Conservation (phyloP, 106 monocot species). For the Dendrobium officinale region DNA sequence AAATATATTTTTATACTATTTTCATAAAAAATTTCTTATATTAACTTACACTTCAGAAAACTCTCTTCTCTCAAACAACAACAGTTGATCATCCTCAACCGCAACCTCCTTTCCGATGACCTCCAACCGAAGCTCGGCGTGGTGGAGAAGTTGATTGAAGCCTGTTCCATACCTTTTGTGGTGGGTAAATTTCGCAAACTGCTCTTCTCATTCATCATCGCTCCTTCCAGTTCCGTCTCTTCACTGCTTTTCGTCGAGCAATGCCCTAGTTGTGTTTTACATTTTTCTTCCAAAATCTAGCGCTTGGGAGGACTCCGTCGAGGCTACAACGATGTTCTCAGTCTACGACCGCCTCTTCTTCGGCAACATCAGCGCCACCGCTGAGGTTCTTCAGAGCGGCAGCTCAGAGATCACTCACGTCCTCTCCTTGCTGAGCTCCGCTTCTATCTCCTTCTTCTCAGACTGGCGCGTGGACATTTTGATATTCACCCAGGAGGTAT, state of each 20-base stretch:
- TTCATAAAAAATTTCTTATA: too few species aligned
- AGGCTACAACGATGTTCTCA: slow-evolving; percentile 13
- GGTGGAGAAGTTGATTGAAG: too few species aligned
- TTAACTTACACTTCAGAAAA: too few species aligned
- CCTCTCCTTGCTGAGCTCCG: slow-evolving; percentile 74
- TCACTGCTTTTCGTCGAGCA: not conserved
- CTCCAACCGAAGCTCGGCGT: too few species aligned
- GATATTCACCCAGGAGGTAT: slow-evolving; percentile 60
- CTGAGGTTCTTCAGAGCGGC: slow-evolving; percentile 31
- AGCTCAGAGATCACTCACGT: slow-evolving; percentile 41
- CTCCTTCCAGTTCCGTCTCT: not conserved
- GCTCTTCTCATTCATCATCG: too few species aligned
- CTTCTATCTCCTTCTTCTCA: slow-evolving; percentile 80
- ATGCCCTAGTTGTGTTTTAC: not conserved
- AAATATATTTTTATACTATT: too few species aligned
- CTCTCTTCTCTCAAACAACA: too few species aligned
- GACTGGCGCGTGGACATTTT: slow-evolving; percentile 49
- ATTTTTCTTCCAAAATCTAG: not conserved
- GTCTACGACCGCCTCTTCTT: slow-evolving; percentile 52
- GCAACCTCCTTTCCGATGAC: too few species aligned
- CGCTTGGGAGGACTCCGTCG: not conserved
- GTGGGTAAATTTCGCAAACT: too few species aligned
- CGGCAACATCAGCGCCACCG: slow-evolving; percentile 70
- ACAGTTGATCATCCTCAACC: too few species aligned
- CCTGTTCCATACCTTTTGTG: too few species aligned